Evolutionary conservation across 495 filamentous ascomycete species (phyloP).

Genomic region (Cercophora sp.): DNA sequence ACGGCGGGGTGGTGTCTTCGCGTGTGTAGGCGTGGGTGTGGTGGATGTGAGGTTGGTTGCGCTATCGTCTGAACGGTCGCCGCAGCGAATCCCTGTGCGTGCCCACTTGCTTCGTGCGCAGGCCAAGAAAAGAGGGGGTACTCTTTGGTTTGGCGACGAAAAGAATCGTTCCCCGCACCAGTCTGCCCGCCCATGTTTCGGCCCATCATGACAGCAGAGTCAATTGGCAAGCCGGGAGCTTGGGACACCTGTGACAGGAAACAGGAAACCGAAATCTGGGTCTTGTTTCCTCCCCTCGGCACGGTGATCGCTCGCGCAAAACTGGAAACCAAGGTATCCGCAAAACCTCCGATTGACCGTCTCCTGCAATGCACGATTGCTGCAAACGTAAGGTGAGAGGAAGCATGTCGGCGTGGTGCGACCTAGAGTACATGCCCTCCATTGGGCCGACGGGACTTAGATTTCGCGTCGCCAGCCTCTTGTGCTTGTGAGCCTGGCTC

Average conservation of each 20-base stretch:
- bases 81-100: background rate
- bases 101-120: background rate
- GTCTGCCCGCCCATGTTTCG: background rate
- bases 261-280: background rate
- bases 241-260: constrained; percentile 2
- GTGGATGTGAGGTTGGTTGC: constrained; percentile 2
- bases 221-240: constrained; percentile 3
- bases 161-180: background rate
- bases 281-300: background rate
- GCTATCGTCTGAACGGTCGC: constrained; percentile 10
- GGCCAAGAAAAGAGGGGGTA: background rate
- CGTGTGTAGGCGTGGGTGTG: constrained; percentile 14
- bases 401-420: constrained; percentile 6
- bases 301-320: background rate
- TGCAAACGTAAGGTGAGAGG: constrained; percentile 17
- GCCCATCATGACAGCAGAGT: background rate
- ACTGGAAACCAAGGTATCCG: background rate
- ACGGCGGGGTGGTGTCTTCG: constrained; percentile 19
- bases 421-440: too few relatives aligned
- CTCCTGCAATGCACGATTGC: constrained; percentile 24
- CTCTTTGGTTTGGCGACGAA: background rate
- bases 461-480: too few relatives aligned
- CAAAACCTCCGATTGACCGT: constrained; percentile 19
- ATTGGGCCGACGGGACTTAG: too few relatives aligned
- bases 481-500: too few relatives aligned